Evolutionary conservation across 2,329 filamentous ascomycete genomes (phyloP).

Genomic region (Parastagonospora nodorum): DNA sequence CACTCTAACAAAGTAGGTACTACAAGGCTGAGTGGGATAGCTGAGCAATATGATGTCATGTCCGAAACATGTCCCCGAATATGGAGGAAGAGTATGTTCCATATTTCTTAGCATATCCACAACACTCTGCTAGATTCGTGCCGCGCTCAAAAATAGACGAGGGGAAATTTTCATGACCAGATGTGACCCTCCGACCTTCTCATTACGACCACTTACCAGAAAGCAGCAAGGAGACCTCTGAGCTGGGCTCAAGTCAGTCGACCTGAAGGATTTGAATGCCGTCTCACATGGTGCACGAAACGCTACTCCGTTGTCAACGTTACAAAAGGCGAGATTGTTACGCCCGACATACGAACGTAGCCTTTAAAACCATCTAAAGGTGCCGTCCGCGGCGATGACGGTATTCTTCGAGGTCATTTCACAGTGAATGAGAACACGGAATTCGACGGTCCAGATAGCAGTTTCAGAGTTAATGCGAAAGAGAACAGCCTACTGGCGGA

Average conservation of each 20-base stretch:
- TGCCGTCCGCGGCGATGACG: not conserved
- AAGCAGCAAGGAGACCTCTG: not conserved
- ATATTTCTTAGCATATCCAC: no score
- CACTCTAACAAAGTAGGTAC: no score
- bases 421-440: not conserved
- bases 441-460: conserved; percentile 4
- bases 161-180: not conserved
- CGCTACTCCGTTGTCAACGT: conserved; percentile 1
- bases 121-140: no score
- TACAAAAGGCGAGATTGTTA: conserved; percentile 1
- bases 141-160: no score
- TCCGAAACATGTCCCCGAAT: no score
- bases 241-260: not conserved
- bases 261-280: conserved; percentile 1
- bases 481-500: not conserved
- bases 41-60: no score
- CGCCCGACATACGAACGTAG: not conserved
- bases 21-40: no score
- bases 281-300: conserved; percentile 4
- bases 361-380: not conserved
- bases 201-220: not conserved
- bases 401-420: not conserved
- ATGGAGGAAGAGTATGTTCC: not conserved
- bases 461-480: conserved; percentile 2
- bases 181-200: not conserved